Conservation (phyloP, 495 filamentous ascomycete species). For the Cenococcum geophilum region DNA sequence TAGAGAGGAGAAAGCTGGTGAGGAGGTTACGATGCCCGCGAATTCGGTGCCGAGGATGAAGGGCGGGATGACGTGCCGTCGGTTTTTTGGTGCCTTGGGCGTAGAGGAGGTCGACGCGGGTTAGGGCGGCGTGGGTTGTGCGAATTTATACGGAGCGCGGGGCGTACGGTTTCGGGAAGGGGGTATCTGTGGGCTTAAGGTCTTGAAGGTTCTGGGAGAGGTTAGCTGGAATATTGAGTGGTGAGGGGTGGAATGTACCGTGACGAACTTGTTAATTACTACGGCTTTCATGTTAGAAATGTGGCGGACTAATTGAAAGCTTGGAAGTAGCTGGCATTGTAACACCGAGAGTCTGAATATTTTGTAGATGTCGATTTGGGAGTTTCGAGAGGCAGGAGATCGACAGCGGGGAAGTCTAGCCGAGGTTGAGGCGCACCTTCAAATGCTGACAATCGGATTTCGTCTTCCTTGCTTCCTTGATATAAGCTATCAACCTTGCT, state of each 20-base stretch:
- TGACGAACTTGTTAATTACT: constrained; percentile 26
- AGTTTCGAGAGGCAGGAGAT: constrained; percentile 4
- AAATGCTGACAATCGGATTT: not conserved
- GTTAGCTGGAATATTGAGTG: not conserved
- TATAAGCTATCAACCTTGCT: not conserved
- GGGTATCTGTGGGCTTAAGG: constrained; percentile 23
- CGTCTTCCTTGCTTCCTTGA: not conserved
- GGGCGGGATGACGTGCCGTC: constrained; percentile 34
- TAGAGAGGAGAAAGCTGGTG: constrained; percentile 15
- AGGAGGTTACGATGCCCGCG: constrained; percentile 20
- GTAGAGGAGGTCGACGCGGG: constrained; percentile 30
- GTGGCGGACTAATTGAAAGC: no score
- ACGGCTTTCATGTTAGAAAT: constrained; percentile 32
- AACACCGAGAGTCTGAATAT: not conserved
- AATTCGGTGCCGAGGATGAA: constrained; percentile 34
- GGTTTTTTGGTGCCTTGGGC: constrained; percentile 42
- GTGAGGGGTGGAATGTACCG: constrained; percentile 6
- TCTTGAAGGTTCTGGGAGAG: constrained; percentile 23
- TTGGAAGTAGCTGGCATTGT: not conserved
- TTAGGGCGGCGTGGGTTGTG: constrained; percentile 24
- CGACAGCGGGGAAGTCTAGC: constrained; percentile 9
- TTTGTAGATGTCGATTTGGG: not conserved
- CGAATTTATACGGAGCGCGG: constrained; percentile 11
- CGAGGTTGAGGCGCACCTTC: constrained; percentile 2
- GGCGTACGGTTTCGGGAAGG: constrained; percentile 1